phyloP scores from a whole-genome alignment of 1,284 basidiomycete species.

The Trichosporon sp. region DNA sequence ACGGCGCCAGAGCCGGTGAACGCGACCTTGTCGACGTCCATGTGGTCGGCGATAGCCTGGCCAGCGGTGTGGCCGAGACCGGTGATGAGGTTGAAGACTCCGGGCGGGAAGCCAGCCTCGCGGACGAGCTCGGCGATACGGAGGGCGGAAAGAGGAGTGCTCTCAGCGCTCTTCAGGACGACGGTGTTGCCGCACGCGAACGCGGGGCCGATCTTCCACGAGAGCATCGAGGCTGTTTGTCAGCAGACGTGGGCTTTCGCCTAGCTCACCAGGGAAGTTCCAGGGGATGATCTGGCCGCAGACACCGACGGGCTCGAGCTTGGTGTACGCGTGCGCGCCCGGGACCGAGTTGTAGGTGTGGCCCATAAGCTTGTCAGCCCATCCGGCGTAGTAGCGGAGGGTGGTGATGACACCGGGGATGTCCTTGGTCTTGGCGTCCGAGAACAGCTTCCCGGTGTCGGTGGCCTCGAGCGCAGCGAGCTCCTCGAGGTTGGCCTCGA shows the following conservation, averaged over 20 bases:
- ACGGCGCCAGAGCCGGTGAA: slow-evolving; percentile 61
- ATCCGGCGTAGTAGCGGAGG: slow-evolving; percentile 57
- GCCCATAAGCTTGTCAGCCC: slow-evolving; percentile 70
- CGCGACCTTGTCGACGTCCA: slow-evolving; percentile 64
- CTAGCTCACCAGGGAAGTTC: slow-evolving; percentile 57
- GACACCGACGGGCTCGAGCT: slow-evolving; percentile 54
- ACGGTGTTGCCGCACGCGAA: slow-evolving; percentile 58
- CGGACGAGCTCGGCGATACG: slow-evolving; percentile 58
- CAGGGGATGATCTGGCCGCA: slow-evolving; percentile 85
- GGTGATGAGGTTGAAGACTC: slow-evolving; percentile 78
- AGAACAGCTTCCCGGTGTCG: slow-evolving; percentile 80
- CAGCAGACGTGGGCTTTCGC: not conserved
- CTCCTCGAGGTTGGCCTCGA: slow-evolving; percentile 67
- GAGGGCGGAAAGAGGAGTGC: slow-evolving; percentile 79
- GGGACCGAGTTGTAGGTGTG: slow-evolving; percentile 43
- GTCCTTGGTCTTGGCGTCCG: slow-evolving; percentile 72
- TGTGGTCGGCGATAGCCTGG: slow-evolving; percentile 62
- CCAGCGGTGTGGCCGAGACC: slow-evolving; percentile 58
- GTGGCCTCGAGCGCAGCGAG: slow-evolving; percentile 70
- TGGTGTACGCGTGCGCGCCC: slow-evolving; percentile 52
- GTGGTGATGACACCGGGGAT: slow-evolving; percentile 74
- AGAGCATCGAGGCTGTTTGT: slow-evolving; percentile 66
- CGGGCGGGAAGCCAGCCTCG: slow-evolving; percentile 81
- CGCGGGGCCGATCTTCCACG: slow-evolving; percentile 86
- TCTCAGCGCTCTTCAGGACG: slow-evolving; percentile 55